Evolutionary conservation across 2,329 filamentous ascomycete species (phyloP).

Genomic region (Penicillium sp.): DNA sequence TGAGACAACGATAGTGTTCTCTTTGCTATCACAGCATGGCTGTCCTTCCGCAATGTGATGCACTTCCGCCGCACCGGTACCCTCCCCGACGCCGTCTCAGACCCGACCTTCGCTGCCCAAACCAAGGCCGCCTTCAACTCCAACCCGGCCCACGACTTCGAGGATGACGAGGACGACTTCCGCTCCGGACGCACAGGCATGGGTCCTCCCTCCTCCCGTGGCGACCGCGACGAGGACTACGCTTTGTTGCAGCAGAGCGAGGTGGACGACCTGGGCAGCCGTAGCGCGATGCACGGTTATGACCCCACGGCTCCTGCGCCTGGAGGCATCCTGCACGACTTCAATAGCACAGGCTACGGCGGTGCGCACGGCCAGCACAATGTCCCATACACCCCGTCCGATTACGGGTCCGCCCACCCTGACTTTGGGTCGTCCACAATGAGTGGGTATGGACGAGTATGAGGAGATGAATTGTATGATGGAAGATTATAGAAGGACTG

Average conservation of each 20-base stretch:
- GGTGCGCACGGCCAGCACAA: conserved; percentile 35
- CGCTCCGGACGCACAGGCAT: conserved; percentile 38
- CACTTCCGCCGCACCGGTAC: conserved; percentile 55
- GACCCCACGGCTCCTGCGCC: conserved; percentile 34
- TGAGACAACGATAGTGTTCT: conserved; percentile 41
- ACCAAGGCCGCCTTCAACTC: conserved; percentile 46
- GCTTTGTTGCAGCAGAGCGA: conserved; percentile 48
- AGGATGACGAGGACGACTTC: conserved; percentile 44
- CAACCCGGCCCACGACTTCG: conserved; percentile 43
- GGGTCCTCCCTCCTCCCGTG: conserved; percentile 36
- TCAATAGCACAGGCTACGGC: conserved; percentile 39
- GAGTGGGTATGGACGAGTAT: conserved; percentile 13
- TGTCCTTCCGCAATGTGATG: conserved; percentile 52
- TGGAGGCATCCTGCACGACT: conserved; percentile 36
- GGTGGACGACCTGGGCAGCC: conserved; percentile 40
- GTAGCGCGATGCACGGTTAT: conserved; percentile 37
- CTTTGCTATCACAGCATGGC: conserved; percentile 49
- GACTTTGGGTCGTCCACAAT: conserved; percentile 14
- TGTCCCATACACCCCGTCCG: conserved; percentile 12
- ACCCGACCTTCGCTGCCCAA: conserved; percentile 48
- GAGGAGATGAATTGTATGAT: background rate
- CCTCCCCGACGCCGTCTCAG: conserved; percentile 44
- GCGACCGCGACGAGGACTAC: conserved; percentile 48
- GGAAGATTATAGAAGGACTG: conserved; percentile 3
- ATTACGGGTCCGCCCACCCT: conserved; percentile 12